Evolutionary conservation across 1,284 basidiomycete species (phyloP).

Genomic region (Apiotrichum domesticum): DNA sequence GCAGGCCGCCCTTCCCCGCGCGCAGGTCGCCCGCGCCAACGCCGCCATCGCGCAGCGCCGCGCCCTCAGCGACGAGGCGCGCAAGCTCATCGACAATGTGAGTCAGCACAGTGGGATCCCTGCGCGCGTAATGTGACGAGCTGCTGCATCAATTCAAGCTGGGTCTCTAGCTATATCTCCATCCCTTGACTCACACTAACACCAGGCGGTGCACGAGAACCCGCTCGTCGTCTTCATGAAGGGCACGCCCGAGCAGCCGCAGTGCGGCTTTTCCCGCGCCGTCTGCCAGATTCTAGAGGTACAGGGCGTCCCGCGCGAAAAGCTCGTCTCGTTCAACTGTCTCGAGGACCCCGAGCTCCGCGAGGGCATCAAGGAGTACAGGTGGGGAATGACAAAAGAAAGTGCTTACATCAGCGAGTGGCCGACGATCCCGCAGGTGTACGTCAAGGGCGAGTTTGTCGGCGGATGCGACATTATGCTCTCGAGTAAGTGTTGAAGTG

Average conservation of each 20-base stretch:
- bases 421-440: conserved; percentile 96
- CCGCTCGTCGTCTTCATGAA: conserved; percentile 94
- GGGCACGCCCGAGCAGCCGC: conserved; percentile 64
- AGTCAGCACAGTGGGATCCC: conserved; percentile 5
- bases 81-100: conserved; percentile 50
- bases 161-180: too few relatives aligned
- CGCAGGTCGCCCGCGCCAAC: conserved; percentile 33
- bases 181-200: background rate
- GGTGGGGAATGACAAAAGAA: conserved; percentile 54
- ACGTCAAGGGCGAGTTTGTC: conserved; percentile 89
- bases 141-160: conserved; percentile 12
- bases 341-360: conserved; percentile 70
- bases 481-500: conserved; percentile 60
- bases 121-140: too few relatives aligned
- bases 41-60: conserved; percentile 37
- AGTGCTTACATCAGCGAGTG: conserved; percentile 63
- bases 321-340: conserved; percentile 83
- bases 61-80: conserved; percentile 47
- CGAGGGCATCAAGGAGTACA: conserved; percentile 86
- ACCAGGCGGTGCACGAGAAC: conserved; percentile 58
- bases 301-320: conserved; percentile 72
- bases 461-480: conserved; percentile 95
- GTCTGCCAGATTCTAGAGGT: conserved; percentile 86
- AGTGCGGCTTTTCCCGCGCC: conserved; percentile 87
- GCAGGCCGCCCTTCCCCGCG: conserved; percentile 39